Evolutionary conservation across 2,329 filamentous ascomycete genomes (phyloP), one percentile per base, ranked within the genome.

Genomic region (Botryotinia globosa): DNA sequence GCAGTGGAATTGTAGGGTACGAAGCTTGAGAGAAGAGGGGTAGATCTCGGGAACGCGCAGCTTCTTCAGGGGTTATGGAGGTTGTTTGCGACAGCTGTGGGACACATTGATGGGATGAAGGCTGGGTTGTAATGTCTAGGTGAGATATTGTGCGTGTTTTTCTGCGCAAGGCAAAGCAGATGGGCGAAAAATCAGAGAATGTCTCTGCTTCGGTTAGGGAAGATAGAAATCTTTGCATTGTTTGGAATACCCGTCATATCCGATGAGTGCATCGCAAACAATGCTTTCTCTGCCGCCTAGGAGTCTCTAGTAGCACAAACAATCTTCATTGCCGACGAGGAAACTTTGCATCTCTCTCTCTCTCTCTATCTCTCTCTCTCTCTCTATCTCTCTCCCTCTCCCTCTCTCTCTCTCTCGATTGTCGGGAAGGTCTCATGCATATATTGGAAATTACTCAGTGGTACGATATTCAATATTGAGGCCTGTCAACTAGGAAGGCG

Each of bases 1-100:
- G 54, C 48, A 56, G 39, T 56, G 65, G 37, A 56, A 25, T 25
- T 39, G 34, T 42, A 67, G 25, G 48, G 48, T 32, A 67, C 25
- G 65, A 67, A 42, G 32, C 29, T 39, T 51, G 25, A n/a, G 29
- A 42, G 48, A 58, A 56, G 65, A 68, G 65, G 65, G 65, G 48
- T 68, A 68, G 37, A 68, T 68, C 65, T 68, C 65, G 65, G 65
- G 34, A 44, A 68, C 65, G n/a, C 54, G 65, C 48, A 68, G 48
- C 48, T 56, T 18, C 18, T 42, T 42, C 32, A 18, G 65, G 63
- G 65, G 48, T 32, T 42, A 67, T 67, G 48, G 45, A 67, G 64
- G 54, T 67, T 67, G 64, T 56, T 67, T 67, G 64, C 64, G 34
- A 56, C 25, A 67, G 64, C 29, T 20, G 48, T 67, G 48, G 64